Evolutionary conservation across 495 filamentous ascomycete genomes (phyloP).

Genomic region (Talaromyces borbonicus): DNA sequence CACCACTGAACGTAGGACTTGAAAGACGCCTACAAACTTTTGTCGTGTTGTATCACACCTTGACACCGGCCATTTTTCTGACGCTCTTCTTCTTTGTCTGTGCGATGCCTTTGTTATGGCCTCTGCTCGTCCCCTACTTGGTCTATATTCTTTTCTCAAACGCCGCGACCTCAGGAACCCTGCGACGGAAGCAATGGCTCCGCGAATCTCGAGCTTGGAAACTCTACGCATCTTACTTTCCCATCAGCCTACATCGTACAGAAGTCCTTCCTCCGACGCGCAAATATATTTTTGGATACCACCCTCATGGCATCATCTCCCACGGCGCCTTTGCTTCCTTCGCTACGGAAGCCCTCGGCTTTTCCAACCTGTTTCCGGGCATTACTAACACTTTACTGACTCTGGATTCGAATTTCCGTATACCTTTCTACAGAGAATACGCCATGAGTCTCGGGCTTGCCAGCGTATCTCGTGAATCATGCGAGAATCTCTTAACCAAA

Average conservation of each 20-base stretch:
- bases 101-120: conserved; percentile 85
- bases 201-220: conserved; percentile 74
- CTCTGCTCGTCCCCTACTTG: conserved; percentile 81
- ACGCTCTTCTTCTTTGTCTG: conserved; percentile 87
- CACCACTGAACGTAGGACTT: conserved; percentile 78
- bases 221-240: conserved; percentile 88
- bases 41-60: conserved; percentile 74
- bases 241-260: conserved; percentile 76
- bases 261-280: conserved; percentile 62
- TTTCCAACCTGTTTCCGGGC: conserved; percentile 83
- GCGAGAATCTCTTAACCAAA: conserved; percentile 70
- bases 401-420: conserved; percentile 82
- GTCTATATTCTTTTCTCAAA: conserved; percentile 73
- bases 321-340: conserved; percentile 93
- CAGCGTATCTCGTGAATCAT: conserved; percentile 83
- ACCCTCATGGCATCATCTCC: conserved; percentile 93
- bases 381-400: conserved; percentile 89
- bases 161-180: conserved; percentile 59
- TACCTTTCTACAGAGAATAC: conserved; percentile 92
- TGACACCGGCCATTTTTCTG: conserved; percentile 64
- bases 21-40: conserved; percentile 80
- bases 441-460: conserved; percentile 75
- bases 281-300: conserved; percentile 98
- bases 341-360: conserved; percentile 82
- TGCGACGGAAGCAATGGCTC: conserved; percentile 63